Evolutionary conservation across 768 basidiomycete species (phyloP), one percentile per base, ranked within the genome.

Genomic region (Tylopilus rubrobrunneus): DNA sequence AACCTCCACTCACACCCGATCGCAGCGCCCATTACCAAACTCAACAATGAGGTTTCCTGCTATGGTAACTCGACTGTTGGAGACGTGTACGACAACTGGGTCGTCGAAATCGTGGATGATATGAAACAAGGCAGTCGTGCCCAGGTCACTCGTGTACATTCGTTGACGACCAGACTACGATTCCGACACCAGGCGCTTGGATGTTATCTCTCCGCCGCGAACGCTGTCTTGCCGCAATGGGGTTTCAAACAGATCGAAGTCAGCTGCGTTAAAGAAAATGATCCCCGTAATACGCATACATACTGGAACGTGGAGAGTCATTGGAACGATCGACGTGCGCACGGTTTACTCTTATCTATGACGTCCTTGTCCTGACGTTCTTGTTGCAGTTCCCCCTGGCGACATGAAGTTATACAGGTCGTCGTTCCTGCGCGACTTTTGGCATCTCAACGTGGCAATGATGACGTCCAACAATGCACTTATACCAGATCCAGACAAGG

Each of bases 401-500:
- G 78, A 96, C 39, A 79, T 80, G 55, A 94, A 90, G 64, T 81
- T 85, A 53, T 97, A 96, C 74, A 78, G 74, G 37, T 96, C 96
- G 2, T 88, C 96, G 0, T 99, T 99, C 80, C 73, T 96, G 44
- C 86, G 89, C 48, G 96, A 99, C 73, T 99, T 99, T 72, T 95
- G 92, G 86, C 96, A 99, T 68, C 82, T 99, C 52, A 99, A 99
- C 65, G 92, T 99, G 25, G 97, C 95, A 8, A 99, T 99, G 97
- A 94, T 95, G 92, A 97, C 96, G 0, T 98, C 97, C 5, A 99
- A 99, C 76, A 99, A 99, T 66, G 96, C 97, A 0, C 86, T 99
- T 51, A 70, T 98, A 39, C 97, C 97, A 1, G 94, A 99, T 64
- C 93, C 96, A 0, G 97, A 99, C 77, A 98, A 98, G 73, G 92